These are phyloP conservation scores for Ustilago loliicola DNA, from an alignment of 1,284 basidiomycete genomes.

Conservation along the genomic window DNA sequence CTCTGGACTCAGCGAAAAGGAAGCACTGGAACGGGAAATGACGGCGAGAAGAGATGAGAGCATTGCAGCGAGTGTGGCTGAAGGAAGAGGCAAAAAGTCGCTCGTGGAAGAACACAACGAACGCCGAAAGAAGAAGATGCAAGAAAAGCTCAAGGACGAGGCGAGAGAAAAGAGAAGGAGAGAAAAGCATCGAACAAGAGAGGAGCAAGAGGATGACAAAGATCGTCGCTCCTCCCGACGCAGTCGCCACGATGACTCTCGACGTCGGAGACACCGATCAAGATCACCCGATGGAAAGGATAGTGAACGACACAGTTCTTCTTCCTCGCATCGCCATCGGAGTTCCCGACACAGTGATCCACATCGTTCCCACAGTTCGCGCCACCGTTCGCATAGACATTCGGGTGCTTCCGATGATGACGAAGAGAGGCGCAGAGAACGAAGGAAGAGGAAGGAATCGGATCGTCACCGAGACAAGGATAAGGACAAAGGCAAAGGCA, in stretches of 20 bases:
- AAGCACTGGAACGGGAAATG: slow-evolving; percentile 27
- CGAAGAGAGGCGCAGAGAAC: slow-evolving; percentile 6
- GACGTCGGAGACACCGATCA: slow-evolving; percentile 15
- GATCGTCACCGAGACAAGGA: slow-evolving; percentile 21
- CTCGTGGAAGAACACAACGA: slow-evolving; percentile 45
- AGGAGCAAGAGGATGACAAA: slow-evolving; percentile 13
- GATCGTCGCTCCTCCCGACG: background rate
- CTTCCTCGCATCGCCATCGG: slow-evolving; percentile 14
- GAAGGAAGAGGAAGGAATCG: slow-evolving; percentile 15
- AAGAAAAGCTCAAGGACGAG: slow-evolving; percentile 24
- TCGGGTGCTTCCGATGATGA: slow-evolving; percentile 31
- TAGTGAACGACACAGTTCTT: slow-evolving; percentile 4
- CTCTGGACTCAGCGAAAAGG: slow-evolving; percentile 5
- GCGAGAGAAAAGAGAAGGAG: slow-evolving; percentile 22
- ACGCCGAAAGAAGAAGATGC: slow-evolving; percentile 26
- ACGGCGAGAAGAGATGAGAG: slow-evolving; percentile 26
- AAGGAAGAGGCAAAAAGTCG: slow-evolving; percentile 19
- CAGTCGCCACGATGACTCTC: background rate
- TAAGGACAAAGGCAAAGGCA: slow-evolving; percentile 5
- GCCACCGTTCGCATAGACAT: slow-evolving; percentile 13
- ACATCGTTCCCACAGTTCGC: slow-evolving; percentile 24
- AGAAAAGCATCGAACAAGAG: slow-evolving; percentile 20
- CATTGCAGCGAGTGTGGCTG: slow-evolving; percentile 28
- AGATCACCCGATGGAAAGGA: slow-evolving; percentile 22
- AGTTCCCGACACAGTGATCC: slow-evolving; percentile 24